Base-by-base conservation (phyloP, 805 yeast species). In the Barnettozyma sucrosica region DNA sequence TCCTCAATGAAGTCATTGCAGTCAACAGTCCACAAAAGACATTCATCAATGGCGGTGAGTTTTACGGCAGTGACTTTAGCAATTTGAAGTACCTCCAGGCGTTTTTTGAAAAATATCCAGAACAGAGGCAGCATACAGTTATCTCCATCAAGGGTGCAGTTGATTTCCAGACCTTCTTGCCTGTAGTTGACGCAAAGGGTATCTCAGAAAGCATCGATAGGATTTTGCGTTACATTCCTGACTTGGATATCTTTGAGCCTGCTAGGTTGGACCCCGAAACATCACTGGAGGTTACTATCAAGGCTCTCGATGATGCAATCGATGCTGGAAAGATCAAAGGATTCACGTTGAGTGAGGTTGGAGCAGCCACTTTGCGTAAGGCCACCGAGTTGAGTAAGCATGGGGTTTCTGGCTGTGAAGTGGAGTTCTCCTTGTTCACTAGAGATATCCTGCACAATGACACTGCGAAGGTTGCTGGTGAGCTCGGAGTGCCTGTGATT, bases 351-450 rank as follows among this genome's bases (percentile, higher is more conserved):
- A 80, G 89, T 44, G 97, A 89, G 66, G 85, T 81, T 18, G 72
- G 78, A 20, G 82, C 78, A 5, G 72, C 70, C 0, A 77, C 90
- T 13, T 75, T 90, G 48, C 62, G 65, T 20, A 77, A 76, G 51
- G 90, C 93, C 3, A 65, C 69, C 33, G 65, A 70, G 37, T 75
- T 78, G 4, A 71, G 73, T 47, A 60, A 55, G 41, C 64, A 66
- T 41, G 84, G 82, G 36, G 72, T 88, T 47, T 71, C 79, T 3
- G 79, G 79, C 54, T 86, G 85, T 39, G 97, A 89, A 68, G 72
- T 85, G 38, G 97, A 89, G 66, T 75, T 83, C 51, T 86, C 95
- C 3, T 61, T 90, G 48, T 78, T 83, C 68, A 64, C 80, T n/a
- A 75, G 78, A 40, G 86, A 84, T 14, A 75, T 83, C 34, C 59